Evolutionary conservation across 306 rosid species (phyloP).

Genomic region (Potentilla sterilis): DNA sequence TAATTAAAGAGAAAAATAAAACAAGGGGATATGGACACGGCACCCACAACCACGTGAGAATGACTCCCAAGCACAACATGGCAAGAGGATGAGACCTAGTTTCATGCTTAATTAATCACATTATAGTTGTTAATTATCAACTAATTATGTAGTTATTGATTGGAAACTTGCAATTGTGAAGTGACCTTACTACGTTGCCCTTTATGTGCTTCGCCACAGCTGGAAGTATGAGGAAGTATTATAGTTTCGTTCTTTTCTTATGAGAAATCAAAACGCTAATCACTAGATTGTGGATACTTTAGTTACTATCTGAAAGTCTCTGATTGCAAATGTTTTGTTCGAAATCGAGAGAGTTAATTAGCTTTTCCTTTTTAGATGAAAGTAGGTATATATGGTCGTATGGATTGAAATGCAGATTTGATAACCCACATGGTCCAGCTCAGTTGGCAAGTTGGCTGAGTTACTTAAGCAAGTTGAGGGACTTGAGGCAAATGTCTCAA

Average conservation of each 20-base stretch:
- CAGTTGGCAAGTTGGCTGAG: no score
- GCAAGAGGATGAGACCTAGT: constrained; percentile 3
- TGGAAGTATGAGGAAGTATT: not conserved
- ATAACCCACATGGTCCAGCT: no score
- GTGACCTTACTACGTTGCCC: not conserved
- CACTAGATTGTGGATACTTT: no score
- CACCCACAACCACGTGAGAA: constrained; percentile 47
- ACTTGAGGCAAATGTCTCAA: no score
- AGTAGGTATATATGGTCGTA: not conserved
- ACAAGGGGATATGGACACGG: constrained; percentile 20
- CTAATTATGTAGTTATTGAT: not conserved
- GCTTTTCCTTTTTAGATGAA: not conserved
- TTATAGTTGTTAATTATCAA: not conserved
- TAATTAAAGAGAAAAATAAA: not conserved
- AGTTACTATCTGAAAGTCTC: not conserved
- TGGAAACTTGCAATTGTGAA: not conserved
- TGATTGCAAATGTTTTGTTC: not conserved
- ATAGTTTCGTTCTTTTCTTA: constrained; percentile 13
- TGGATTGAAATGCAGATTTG: no score
- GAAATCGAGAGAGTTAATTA: not conserved
- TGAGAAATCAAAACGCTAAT: not conserved
- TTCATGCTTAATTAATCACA: constrained; percentile 1
- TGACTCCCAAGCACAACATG: constrained; percentile 27
- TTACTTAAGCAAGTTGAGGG: no score
- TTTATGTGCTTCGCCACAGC: not conserved